Evolutionary conservation across 257 asterid species (phyloP).

Genomic region (Petunia axillaris): DNA sequence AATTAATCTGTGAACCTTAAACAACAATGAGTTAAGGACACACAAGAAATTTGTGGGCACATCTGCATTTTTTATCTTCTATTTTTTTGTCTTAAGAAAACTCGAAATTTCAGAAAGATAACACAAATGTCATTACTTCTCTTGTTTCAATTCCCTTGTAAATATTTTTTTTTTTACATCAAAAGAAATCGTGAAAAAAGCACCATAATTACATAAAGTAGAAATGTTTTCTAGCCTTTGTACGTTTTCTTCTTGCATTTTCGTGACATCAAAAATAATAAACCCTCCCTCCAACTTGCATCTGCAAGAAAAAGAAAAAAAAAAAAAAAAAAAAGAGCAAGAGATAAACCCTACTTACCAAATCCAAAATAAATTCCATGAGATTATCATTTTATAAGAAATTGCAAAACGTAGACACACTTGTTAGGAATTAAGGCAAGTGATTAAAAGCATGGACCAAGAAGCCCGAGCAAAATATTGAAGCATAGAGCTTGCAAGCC

Average conservation of each 20-base stretch:
- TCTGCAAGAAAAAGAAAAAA: not conserved
- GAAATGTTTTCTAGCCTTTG: no score
- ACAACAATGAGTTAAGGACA: no score
- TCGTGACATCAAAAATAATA: not conserved
- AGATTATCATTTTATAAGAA: not conserved
- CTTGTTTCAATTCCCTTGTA: no score
- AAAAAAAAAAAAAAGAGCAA: not conserved
- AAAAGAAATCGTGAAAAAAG: no score
- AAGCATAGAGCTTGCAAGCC: constrained; percentile 55
- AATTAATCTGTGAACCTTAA: no score
- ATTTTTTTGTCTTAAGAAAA: no score
- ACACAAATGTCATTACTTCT: no score
- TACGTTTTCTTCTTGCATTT: not conserved
- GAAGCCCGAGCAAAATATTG: constrained; percentile 12
- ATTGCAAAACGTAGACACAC: not conserved
- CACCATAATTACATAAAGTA: no score
- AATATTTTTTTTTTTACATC: no score
- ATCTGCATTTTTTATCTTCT: no score
- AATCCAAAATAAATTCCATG: not conserved
- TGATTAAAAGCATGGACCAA: not conserved
- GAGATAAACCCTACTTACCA: not conserved
- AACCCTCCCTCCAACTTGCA: not conserved
- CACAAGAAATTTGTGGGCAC: no score
- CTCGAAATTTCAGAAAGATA: no score
- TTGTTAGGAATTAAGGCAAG: not conserved